Conservation (phyloP, 768 basidiomycete genomes). For the Epithele typhae region DNA sequence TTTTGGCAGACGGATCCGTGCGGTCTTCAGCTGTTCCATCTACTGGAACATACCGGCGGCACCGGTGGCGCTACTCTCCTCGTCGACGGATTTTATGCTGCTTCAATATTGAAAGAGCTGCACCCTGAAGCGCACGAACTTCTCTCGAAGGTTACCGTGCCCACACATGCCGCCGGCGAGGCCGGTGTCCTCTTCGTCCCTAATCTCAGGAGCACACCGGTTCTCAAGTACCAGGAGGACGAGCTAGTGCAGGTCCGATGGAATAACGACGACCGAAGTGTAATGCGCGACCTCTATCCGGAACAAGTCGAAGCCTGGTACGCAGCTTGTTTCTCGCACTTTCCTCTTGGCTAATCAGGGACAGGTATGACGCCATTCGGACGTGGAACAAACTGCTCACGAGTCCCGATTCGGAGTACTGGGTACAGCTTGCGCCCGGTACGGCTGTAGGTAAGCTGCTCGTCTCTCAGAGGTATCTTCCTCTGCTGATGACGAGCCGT, state of each 20-base stretch:
- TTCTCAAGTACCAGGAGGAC: conserved; percentile 67
- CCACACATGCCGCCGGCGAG: conserved; percentile 90
- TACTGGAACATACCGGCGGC: conserved; percentile 79
- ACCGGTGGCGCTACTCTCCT: conserved; percentile 86
- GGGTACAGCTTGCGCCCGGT: conserved; percentile 86
- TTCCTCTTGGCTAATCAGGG: neutral
- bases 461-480: neutral
- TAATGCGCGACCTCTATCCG: conserved; percentile 57
- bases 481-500: neutral
- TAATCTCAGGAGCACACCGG: conserved; percentile 48
- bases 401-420: conserved; percentile 82
- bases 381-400: conserved; percentile 74
- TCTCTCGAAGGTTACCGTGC: conserved; percentile 63
- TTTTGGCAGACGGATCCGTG: conserved; percentile 79
- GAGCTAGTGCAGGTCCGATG: conserved; percentile 79
- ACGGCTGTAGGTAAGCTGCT: conserved; percentile 70
- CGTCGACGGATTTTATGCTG: conserved; percentile 93
- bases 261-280: conserved; percentile 94
- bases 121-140: conserved; percentile 68
- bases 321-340: conserved; percentile 1
- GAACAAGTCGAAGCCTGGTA: conserved; percentile 74
- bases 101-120: conserved; percentile 68
- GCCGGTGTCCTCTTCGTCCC: conserved; percentile 50
- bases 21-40: conserved; percentile 94
- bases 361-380: conserved; percentile 76